A percentile compares a stretch with the other conserved stretches of the same genome.
phyloP scores from a whole-genome alignment of 139 green algal species.

The Auxenochlorella protothecoides region DNA sequence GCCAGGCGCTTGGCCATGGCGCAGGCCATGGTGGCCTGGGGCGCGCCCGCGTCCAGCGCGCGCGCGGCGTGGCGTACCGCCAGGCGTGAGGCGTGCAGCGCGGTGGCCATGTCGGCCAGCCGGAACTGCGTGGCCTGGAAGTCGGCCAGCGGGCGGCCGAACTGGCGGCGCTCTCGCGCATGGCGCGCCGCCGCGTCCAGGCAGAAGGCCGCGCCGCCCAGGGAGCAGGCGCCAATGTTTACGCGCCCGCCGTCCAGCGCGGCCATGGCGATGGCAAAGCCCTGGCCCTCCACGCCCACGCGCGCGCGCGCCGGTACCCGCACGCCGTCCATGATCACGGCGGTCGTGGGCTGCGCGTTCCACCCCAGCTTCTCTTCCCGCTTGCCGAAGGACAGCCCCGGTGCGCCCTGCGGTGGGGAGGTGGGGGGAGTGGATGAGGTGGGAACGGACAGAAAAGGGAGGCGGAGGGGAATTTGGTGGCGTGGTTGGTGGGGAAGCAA shows the following conservation, averaged over 20 bases:
- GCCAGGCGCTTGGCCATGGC: slow-evolving; percentile 80
- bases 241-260: slow-evolving; percentile 66
- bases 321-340: slow-evolving; percentile 54
- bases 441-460: no score
- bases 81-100: slow-evolving; percentile 26
- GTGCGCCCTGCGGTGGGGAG: slow-evolving; percentile 19
- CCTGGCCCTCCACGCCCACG: slow-evolving; percentile 54
- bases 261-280: slow-evolving; percentile 72
- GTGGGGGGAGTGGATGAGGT: no score
- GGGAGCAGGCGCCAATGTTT: slow-evolving; percentile 71
- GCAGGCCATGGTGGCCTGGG: slow-evolving; percentile 40
- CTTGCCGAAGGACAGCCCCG: slow-evolving; percentile 65
- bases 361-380: slow-evolving; percentile 71
- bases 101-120: slow-evolving; percentile 72
- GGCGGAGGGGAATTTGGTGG: no score
- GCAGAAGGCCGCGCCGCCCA: slow-evolving; percentile 63
- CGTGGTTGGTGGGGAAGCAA: not conserved
- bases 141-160: slow-evolving; percentile 37
- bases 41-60: slow-evolving; percentile 31
- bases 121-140: slow-evolving; percentile 70
- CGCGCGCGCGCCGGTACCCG: slow-evolving; percentile 30
- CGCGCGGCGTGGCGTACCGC: slow-evolving; percentile 35
- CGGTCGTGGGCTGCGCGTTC: slow-evolving; percentile 64
- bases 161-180: slow-evolving; percentile 40
- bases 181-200: slow-evolving; percentile 52